Percentiles rank a stretch among this genome's conserved stretches.
phyloP scores from a whole-genome alignment of 345 rosid species.

The Ailanthus altissimus region DNA sequence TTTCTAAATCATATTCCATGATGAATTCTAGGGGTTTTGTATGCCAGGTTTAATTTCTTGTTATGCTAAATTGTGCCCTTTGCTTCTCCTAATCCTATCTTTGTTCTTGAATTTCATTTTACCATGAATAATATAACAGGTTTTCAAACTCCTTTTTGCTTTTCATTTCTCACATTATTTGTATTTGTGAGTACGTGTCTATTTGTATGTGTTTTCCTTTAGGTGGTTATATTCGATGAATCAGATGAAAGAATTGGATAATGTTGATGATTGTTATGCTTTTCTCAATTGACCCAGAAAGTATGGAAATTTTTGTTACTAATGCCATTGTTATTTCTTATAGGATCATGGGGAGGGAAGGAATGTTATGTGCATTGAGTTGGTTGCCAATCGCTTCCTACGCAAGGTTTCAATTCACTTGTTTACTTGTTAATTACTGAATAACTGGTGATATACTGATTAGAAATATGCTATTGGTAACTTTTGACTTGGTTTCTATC shows the following conservation, averaged over 20 bases:
- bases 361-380: slow-evolving; percentile 80
- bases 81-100: background rate
- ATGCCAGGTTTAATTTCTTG: background rate
- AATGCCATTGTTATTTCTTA: slow-evolving; percentile 19
- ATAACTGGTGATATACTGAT: background rate
- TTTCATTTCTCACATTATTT: background rate
- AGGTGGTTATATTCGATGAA: background rate
- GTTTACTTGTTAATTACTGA: background rate
- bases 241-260: slow-evolving; percentile 1
- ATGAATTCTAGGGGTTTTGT: background rate
- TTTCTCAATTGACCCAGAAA: background rate
- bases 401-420: slow-evolving; percentile 60
- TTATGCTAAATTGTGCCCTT: background rate
- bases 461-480: too few species aligned
- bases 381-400: slow-evolving; percentile 88
- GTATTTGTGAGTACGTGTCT: background rate
- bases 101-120: background rate
- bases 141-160: background rate
- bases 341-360: slow-evolving; percentile 55
- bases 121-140: background rate
- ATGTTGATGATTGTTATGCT: background rate
- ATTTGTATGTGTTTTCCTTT: background rate
- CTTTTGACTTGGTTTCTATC: too few species aligned
- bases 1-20: background rate
- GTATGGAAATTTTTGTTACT: background rate